Percentiles rank a stretch among this genome's conserved stretches.
These are phyloP conservation scores for Aurinia saxatilis DNA, from an alignment of 345 rosid species.

Conservation along the genomic window DNA sequence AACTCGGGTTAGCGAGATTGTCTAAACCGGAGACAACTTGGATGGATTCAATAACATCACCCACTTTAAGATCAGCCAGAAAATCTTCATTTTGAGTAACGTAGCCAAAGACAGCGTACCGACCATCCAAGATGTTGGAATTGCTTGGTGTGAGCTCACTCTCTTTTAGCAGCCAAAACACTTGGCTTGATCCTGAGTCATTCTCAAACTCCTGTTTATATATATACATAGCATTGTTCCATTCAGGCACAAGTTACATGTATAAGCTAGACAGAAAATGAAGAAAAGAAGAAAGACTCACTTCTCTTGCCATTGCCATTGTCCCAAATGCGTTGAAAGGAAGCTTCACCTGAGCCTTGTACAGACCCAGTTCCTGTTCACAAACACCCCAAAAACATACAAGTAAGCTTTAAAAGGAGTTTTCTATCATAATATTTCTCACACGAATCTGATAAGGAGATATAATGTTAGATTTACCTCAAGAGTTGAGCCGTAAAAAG, in stretches of 20 bases:
- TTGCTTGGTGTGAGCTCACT: conserved; percentile 97
- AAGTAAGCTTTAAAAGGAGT: neutral
- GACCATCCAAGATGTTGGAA: conserved; percentile 92
- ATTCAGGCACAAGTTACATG: too few relatives aligned
- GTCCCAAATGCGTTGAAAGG: conserved; percentile 99
- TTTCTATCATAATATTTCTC: neutral
- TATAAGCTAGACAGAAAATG: neutral
- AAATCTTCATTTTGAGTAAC: conserved; percentile 75
- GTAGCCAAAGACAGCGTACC: conserved; percentile 93
- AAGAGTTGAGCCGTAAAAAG: conserved; percentile 75
- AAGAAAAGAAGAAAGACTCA: conserved; percentile 28
- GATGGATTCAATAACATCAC: conserved; percentile 82
- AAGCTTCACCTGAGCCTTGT: conserved; percentile 95
- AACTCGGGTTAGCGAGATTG: conserved; percentile 88
- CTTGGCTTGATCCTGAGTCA: conserved; percentile 91
- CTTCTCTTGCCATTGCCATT: conserved; percentile 99
- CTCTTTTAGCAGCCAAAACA: conserved; percentile 95
- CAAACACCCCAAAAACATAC: neutral
- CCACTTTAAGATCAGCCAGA: conserved; percentile 95
- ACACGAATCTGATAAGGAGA: neutral
- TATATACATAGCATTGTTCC: too few relatives aligned
- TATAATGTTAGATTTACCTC: conserved; percentile 39
- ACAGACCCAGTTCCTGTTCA: conserved; percentile 83
- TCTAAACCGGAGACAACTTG: conserved; percentile 92
- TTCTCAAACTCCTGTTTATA: conserved; percentile 76